Evolutionary conservation across 1,284 basidiomycete genomes (phyloP).

Genomic region (Inonotus obliquus): DNA sequence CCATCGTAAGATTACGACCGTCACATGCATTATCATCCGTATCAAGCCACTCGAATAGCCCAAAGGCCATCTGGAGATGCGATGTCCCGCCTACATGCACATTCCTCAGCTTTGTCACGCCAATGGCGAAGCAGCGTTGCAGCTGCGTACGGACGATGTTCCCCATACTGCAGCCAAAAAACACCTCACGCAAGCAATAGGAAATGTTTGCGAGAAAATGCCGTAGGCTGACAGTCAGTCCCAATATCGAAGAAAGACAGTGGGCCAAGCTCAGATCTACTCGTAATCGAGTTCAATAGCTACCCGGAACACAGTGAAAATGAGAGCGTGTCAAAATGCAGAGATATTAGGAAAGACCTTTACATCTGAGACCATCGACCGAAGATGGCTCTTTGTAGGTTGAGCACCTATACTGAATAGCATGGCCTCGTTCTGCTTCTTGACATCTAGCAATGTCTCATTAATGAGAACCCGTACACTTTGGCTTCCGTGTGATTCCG

Average conservation of each 20-base stretch:
- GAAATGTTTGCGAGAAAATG: constrained; percentile 67
- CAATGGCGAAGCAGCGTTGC: constrained; percentile 72
- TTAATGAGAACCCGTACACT: constrained; percentile 42
- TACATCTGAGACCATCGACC: no score
- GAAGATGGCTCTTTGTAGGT: constrained; percentile 50
- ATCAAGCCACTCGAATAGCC: no score
- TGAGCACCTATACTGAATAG: constrained; percentile 64
- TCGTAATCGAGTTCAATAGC: constrained; percentile 79
- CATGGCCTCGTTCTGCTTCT: constrained; percentile 71
- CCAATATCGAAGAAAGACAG: constrained; percentile 58
- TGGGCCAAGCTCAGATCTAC: constrained; percentile 59
- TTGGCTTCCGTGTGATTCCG: constrained; percentile 35
- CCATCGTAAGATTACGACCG: no score
- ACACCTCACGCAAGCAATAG: constrained; percentile 84
- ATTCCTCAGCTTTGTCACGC: constrained; percentile 59
- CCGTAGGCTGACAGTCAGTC: constrained; percentile 33
- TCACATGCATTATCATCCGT: no score
- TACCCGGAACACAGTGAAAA: constrained; percentile 27
- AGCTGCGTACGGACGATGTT: constrained; percentile 80
- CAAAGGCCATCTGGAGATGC: no score
- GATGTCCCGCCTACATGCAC: no score
- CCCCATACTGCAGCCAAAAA: no score
- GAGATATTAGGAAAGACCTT: no score
- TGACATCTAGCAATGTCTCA: constrained; percentile 53
- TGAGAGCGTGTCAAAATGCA: constrained; percentile 60